Evolutionary conservation across 31 red algal genomes (phyloP).

Genomic region (Porphyra umbilicalis): DNA sequence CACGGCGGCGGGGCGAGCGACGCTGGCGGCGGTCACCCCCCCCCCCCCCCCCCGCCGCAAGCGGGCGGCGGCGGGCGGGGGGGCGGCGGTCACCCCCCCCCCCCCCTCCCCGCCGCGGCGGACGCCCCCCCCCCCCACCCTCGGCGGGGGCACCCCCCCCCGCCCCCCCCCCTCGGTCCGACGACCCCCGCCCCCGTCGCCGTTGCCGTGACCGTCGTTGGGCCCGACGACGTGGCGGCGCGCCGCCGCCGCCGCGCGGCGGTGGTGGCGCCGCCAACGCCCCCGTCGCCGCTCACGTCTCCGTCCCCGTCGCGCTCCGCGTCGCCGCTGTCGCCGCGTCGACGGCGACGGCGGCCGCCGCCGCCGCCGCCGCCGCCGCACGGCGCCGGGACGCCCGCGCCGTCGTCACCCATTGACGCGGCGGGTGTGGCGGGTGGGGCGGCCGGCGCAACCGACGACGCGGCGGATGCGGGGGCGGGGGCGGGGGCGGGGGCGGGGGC

Average conservation of each 20-base stretch:
- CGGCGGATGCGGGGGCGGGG: neutral
- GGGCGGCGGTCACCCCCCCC: neutral
- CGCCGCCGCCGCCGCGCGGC: neutral
- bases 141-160: neutral
- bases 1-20: neutral
- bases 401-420: too few relatives aligned
- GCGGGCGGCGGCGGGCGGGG: neutral
- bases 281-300: neutral
- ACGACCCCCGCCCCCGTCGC: neutral
- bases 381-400: too few relatives aligned
- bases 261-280: neutral
- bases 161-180: neutral
- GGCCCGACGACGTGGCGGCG: neutral
- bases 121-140: neutral
- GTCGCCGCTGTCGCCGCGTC: neutral
- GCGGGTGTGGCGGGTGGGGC: too few relatives aligned
- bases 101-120: neutral
- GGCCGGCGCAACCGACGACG: too few relatives aligned
- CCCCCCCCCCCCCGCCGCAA: neutral
- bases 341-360: neutral
- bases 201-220: neutral
- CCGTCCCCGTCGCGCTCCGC: neutral
- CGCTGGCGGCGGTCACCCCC: neutral
- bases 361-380: too few relatives aligned
- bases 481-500: neutral